Base-by-base conservation (phyloP, 2,329 filamentous ascomycete species). In the Colletotrichum abscissum region DNA sequence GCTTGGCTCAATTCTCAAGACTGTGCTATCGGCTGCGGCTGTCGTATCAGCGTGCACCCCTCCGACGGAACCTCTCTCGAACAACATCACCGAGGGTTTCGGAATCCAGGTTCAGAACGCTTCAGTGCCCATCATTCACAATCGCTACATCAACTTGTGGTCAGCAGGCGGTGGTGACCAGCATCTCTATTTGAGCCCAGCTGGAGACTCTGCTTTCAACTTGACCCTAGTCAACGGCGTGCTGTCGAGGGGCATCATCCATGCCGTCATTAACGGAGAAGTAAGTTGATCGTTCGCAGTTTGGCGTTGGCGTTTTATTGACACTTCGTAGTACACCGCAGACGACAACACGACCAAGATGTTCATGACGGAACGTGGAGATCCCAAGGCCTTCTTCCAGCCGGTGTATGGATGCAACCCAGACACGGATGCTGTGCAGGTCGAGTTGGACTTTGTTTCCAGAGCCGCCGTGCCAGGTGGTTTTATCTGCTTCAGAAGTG, bases 321-420 rank as follows among this genome's bases (percentile, higher is more conserved):
- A 63, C 60, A 38, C 42, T 54, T 59, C 2, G 19, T 14, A 85
- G 84, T 85, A 85, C 72, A 81, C 82, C 26, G 76, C 77, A n/a
- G 78, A 79, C 35, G 84, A 86, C 75, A 84, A 86, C 75, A 86
- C 85, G 3, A 86, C 84, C 54, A 86, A 86, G 77, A 80, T 86
- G 76, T 86, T 86, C 78, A 85, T 86, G 82, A 86, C 85, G 2
- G 80, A 84, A 33, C 83, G 85, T 2, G 81, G 80, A 8, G 84
- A 86, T 67, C 84, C 84, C 1, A 79, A 81, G 14, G 85, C 84
- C 24, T 75, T 83, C 66, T 86, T 84, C 67, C 77, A 83, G 52
- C 80, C 82, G n/a, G 77, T 77, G 6, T 84, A 85, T 72, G 82
- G 81, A 35, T 86, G 85, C 76, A 81, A 86, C 72, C 81, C 82